Conservation (phyloP, 2,329 filamentous ascomycete species). For the Talaromyces sp. region DNA sequence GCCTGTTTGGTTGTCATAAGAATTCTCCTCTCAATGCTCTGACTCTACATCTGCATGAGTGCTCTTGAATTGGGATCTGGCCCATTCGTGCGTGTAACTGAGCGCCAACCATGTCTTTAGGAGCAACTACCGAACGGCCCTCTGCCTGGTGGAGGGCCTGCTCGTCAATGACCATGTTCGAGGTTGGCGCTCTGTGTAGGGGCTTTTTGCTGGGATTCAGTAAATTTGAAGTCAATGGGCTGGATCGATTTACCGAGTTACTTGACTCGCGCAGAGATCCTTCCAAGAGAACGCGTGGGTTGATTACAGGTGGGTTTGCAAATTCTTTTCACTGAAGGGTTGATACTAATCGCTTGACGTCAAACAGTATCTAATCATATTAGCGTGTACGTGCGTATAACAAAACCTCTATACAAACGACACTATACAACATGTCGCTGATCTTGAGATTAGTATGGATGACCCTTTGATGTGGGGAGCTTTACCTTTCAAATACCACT, state of each 20-base stretch:
- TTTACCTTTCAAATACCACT: constrained; percentile 67
- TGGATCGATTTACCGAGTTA: constrained; percentile 68
- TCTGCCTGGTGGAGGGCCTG: constrained; percentile 59
- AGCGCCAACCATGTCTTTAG: constrained; percentile 30
- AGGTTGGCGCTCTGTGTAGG: constrained; percentile 65
- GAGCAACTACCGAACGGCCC: constrained; percentile 40
- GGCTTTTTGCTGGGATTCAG: constrained; percentile 72
- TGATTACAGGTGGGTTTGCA: constrained; percentile 68
- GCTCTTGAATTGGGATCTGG: not conserved
- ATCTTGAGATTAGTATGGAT: constrained; percentile 62
- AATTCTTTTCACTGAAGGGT: not conserved
- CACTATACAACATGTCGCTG: constrained; percentile 20
- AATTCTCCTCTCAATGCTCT: constrained; percentile 11
- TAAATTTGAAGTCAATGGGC: constrained; percentile 67
- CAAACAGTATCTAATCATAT: constrained; percentile 77
- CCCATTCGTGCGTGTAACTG: constrained; percentile 1
- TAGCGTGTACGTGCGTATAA: constrained; percentile 66
- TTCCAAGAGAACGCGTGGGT: constrained; percentile 62
- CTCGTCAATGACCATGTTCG: constrained; percentile 69
- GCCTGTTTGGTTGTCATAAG: constrained; percentile 20
- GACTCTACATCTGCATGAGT: not conserved
- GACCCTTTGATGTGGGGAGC: constrained; percentile 93
- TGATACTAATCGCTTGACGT: not conserved
- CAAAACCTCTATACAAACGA: constrained; percentile 13
- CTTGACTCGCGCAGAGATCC: constrained; percentile 68